Evolutionary conservation across 768 basidiomycete species (phyloP), one percentile per base, ranked within the genome.

Genomic region (Pulveroboletus sp.): DNA sequence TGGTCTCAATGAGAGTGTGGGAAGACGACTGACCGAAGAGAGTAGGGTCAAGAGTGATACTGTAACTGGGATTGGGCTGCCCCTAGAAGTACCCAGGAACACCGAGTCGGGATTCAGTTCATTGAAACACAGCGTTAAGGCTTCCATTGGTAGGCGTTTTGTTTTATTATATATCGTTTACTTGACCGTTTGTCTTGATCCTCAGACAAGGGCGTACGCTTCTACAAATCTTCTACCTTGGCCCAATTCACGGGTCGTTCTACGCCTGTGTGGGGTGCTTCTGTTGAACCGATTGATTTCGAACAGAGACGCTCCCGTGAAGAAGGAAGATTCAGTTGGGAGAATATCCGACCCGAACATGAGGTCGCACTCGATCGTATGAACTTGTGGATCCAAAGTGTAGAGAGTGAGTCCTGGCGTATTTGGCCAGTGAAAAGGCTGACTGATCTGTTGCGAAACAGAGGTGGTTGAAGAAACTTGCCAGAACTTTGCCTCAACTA

Each of bases 381-480:
- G 85, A 77, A 81, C 1, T 70, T 85, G 46, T 92, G 90, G 90
- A 85, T 89, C 69, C 79, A 79, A 57, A 88, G 82, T 51, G 86
- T 90, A 14, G 89, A 92, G 69, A 85, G 89, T 90, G 65, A 62
- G 88, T 79, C 8, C 32, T 31, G 28, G 4, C 3, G 5, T 33
- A 21, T 41, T 27, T 44, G 28, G 37, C 9, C 17, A 30, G 18
- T 50, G 40, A 9, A 18, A 32, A 1, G 6, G 28, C 21, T 21
- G 5, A 14, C n/a, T 58, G 39, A 46, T 54, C 46, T n/a, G 2
- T 51, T 40, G 21, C 8, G 15, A 44, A 54, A 43, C 65, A 91
- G 89, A 80, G 71, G 88, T 90, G 14, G 85, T 90, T 7, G 85
- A 89, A 61, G 90, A 90, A 58, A 82, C 89, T 12, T 76, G 84